These are phyloP conservation scores for Salix caprea DNA, from an alignment of 345 rosid species.

Conservation along the genomic window DNA sequence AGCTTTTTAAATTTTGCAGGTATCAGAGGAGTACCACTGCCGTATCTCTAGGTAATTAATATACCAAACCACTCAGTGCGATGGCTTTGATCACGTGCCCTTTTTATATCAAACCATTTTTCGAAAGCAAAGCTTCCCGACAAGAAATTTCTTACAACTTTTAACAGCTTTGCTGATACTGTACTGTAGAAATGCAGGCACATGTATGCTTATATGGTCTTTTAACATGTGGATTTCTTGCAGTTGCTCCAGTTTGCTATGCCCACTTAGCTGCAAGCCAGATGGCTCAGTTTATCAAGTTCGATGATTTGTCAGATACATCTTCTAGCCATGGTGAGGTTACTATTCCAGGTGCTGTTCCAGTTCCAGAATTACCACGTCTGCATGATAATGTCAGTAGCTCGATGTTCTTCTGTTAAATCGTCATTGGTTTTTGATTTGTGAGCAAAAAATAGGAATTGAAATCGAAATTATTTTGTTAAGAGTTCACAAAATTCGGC, in stretches of 20 bases:
- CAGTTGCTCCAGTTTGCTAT: slow-evolving; percentile 64
- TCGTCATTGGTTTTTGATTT: too few species aligned
- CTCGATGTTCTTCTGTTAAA: slow-evolving; percentile 76
- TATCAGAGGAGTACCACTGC: slow-evolving; percentile 44
- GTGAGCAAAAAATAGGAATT: too few species aligned
- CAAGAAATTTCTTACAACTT: too few species aligned
- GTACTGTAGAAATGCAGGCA: neutral
- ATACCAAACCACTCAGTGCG: neutral
- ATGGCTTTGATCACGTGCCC: neutral
- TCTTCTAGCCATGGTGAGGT: slow-evolving; percentile 50
- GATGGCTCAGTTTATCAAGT: slow-evolving; percentile 46
- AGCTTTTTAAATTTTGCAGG: slow-evolving; percentile 17
- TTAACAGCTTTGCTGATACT: neutral
- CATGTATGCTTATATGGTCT: neutral
- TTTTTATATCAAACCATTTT: too few species aligned
- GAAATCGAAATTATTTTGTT: too few species aligned
- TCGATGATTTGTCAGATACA: slow-evolving; percentile 52
- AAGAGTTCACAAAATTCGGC: too few species aligned
- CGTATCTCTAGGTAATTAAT: slow-evolving; percentile 32
- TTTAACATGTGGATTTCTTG: neutral
- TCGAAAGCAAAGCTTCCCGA: too few species aligned
- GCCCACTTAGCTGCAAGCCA: slow-evolving; percentile 62
- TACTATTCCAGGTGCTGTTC: slow-evolving; percentile 42
- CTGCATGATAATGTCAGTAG: slow-evolving; percentile 40
- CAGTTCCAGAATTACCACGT: slow-evolving; percentile 56